Base-by-base conservation (phyloP, 2,329 filamentous ascomycete species). In the Mariannaea elegans region DNA sequence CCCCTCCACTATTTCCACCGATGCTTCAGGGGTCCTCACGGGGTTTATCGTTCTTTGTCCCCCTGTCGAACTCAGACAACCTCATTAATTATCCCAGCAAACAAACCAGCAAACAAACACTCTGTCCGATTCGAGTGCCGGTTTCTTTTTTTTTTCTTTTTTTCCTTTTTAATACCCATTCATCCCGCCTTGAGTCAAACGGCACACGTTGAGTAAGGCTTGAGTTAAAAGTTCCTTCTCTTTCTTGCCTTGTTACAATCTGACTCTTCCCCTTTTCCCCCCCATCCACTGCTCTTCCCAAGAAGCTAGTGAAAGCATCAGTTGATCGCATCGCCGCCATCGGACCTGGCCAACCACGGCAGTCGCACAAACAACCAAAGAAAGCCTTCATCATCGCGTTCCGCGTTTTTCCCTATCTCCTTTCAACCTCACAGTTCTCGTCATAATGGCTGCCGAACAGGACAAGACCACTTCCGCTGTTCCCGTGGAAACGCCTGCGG, bases 391-490 rank as follows among this genome's bases (percentile, higher is more conserved):
- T 48, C 50, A 41, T 29, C 36, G 16, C 23, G 13, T 29, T 19
- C 10, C 19, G 10, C 36, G 14, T n/a, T 8, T 23, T 7, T 38
- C 14, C 19, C 39, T 41, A 41, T 18, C 19, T 21, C 23, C 13
- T 23, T 10, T 3, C 16, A 19, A 14, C 3, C 6, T 32, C 14
- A 5, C 32, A 21, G 8, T 38, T n/a, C 23, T 24, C 48, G 24
- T 45, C 36, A 48, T 56, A 65, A 76, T 76, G 73, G 64, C 75
- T 59, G 50, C 70, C 49, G 71, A 75, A 61, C 67, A 75, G 51
- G 61, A 69, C 13, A 68, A 70, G 60, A 62, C 56, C 44, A 42
- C 58, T 46, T 19, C 62, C 38, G 56, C 62, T 23, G 48, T 61
- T 16, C 29, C 63, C 10, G 59, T 53, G 34, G 56, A 50, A 13